These are phyloP conservation scores for Cicer pinnatifidum DNA, from an alignment of 306 rosid species.

Conservation along the genomic window DNA sequence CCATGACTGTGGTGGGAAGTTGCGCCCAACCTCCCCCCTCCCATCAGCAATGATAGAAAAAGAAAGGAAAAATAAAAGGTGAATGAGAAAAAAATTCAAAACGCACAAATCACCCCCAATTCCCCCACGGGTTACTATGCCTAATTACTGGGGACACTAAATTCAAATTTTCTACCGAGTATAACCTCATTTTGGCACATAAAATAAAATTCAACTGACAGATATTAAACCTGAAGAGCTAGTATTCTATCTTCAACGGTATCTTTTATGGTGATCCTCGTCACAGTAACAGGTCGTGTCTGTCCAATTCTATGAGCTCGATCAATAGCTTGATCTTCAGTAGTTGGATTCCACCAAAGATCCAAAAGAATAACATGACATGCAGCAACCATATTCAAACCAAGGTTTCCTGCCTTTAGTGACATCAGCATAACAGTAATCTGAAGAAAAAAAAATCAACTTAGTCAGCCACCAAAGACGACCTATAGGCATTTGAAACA, in stretches of 20 bases:
- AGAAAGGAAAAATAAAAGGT: neutral
- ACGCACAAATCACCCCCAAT: conserved; percentile 14
- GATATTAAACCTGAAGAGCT: conserved; percentile 76
- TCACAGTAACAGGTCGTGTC: conserved; percentile 95
- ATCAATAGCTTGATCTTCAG: conserved; percentile 98
- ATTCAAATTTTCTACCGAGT: conserved; percentile 26
- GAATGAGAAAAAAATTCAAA: conserved; percentile 24
- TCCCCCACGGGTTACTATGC: conserved; percentile 18
- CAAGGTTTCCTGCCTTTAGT: conserved; percentile 97
- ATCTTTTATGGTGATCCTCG: conserved; percentile 82
- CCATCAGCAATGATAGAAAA: neutral
- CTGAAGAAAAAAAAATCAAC: conserved; percentile 51
- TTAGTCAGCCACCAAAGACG: conserved; percentile 43
- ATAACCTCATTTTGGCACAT: conserved; percentile 21
- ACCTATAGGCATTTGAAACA: conserved; percentile 36
- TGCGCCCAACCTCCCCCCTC: neutral
- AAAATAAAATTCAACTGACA: conserved; percentile 23
- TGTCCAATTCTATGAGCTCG: conserved; percentile 98
- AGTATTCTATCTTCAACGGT: conserved; percentile 95
- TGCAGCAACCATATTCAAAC: conserved; percentile 98
- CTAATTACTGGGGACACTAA: conserved; percentile 33
- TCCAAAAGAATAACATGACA: conserved; percentile 94
- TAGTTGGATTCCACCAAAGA: conserved; percentile 99
- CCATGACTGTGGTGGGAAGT: neutral
- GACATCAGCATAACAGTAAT: conserved; percentile 94